Evolutionary conservation across 495 filamentous ascomycete genomes (phyloP).

Genomic region (Clohesyomyces aquaticus): DNA sequence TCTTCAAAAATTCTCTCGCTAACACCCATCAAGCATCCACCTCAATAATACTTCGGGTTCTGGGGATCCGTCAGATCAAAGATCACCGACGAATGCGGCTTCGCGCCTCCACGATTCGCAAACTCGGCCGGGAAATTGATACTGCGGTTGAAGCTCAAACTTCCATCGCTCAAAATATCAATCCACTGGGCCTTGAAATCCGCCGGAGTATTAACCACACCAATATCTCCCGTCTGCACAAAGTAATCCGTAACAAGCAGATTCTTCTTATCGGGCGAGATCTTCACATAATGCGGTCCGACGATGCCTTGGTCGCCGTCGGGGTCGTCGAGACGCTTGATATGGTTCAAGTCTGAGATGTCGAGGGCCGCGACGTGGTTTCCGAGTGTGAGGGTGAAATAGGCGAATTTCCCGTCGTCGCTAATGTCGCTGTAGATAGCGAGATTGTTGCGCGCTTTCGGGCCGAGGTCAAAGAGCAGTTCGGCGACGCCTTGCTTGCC

Average conservation of each 20-base stretch:
- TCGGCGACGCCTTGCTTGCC: constrained; percentile 62
- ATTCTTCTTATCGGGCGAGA: constrained; percentile 67
- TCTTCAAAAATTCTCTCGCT: background rate
- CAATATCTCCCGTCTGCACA: constrained; percentile 65
- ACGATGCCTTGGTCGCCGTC: constrained; percentile 61
- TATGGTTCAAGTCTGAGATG: constrained; percentile 62
- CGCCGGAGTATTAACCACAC: constrained; percentile 64
- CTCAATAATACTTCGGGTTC: constrained; percentile 46
- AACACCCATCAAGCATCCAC: background rate
- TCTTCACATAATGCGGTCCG: constrained; percentile 67
- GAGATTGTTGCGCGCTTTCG: constrained; percentile 57
- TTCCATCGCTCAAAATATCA: constrained; percentile 59
- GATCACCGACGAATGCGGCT: constrained; percentile 63
- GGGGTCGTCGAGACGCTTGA: constrained; percentile 64
- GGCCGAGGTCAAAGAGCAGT: constrained; percentile 62
- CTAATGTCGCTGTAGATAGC: constrained; percentile 68
- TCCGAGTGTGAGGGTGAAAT: constrained; percentile 64
- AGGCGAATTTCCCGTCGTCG: constrained; percentile 61
- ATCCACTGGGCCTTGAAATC: constrained; percentile 68
- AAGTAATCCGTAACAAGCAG: constrained; percentile 68
- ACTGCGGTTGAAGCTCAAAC: constrained; percentile 59
- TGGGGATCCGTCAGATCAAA: constrained; percentile 62
- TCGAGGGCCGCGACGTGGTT: constrained; percentile 68
- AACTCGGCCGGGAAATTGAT: constrained; percentile 62
- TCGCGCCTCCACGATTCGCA: constrained; percentile 58